Conservation (phyloP, 2,329 filamentous ascomycete genomes). For the Talaromyces sp. region DNA sequence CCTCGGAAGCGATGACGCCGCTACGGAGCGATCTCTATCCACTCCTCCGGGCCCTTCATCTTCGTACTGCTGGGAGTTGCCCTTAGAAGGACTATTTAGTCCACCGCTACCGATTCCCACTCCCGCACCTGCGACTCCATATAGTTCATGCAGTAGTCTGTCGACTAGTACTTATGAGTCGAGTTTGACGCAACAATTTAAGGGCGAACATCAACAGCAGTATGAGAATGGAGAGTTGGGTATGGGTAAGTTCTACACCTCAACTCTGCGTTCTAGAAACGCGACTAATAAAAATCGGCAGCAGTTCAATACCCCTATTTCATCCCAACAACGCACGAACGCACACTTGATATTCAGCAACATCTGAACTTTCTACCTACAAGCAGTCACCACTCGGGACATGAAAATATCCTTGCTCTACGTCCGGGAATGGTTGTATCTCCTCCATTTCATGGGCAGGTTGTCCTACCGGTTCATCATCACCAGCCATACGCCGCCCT, state of each 20-base stretch:
- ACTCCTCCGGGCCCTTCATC: not conserved
- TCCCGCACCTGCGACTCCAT: slow-evolving; percentile 7
- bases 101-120: not conserved
- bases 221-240: not conserved
- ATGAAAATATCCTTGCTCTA: not conserved
- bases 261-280: not conserved
- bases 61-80: slow-evolving; percentile 7
- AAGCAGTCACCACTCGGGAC: not conserved
- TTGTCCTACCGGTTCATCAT: not conserved
- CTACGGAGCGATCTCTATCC: slow-evolving; percentile 2
- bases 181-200: not conserved
- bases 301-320: slow-evolving; percentile 5
- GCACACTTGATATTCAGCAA: not conserved
- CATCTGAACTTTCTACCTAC: not conserved
- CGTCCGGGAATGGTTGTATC: not conserved
- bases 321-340: not conserved
- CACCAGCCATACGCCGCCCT: not conserved
- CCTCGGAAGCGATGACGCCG: not conserved
- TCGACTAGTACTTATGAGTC: slow-evolving; percentile 6
- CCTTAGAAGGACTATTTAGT: slow-evolving; percentile 9
- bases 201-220: not conserved
- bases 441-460: not conserved
- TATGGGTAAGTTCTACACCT: too few relatives aligned
- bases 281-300: not conserved
- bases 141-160: slow-evolving; percentile 12